phyloP scores from a whole-genome alignment of 2,329 filamentous ascomycete species.

The Phyllosticta citribraziliensis region DNA sequence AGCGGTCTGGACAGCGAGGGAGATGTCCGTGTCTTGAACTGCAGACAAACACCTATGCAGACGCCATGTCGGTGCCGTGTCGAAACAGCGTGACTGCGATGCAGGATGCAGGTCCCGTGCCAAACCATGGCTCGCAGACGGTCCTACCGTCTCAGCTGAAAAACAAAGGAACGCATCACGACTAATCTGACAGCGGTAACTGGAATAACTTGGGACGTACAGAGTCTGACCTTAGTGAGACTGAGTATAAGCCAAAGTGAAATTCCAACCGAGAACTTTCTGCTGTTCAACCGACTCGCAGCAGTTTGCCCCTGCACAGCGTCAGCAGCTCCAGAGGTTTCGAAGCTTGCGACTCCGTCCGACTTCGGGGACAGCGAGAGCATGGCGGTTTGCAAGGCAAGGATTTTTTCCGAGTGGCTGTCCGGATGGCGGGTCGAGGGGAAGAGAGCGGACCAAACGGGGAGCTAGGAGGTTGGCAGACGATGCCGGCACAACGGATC shows the following conservation, averaged over 20 bases:
- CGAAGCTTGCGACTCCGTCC: neutral
- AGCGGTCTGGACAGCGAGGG: neutral
- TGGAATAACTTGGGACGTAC: neutral
- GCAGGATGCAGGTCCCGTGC: neutral
- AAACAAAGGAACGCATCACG: neutral
- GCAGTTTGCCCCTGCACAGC: neutral
- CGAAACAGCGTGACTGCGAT: neutral
- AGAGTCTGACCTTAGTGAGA: neutral
- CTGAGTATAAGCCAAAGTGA: neutral
- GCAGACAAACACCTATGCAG: neutral
- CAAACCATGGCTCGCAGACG: neutral
- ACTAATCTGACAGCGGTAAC: neutral
- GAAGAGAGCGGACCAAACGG: neutral
- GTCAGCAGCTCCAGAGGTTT: neutral
- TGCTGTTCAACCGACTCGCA: neutral
- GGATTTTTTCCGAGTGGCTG: neutral
- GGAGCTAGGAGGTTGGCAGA: neutral
- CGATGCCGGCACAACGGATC: conserved; percentile 1
- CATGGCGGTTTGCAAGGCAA: neutral
- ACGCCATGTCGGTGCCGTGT: neutral
- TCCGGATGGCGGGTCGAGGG: neutral
- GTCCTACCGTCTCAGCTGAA: neutral
- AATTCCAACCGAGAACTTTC: neutral
- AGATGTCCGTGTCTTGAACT: neutral
- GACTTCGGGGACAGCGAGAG: neutral